Conservation (phyloP, 148 eudicot genomes). For the Rhododendron vialii region DNA sequence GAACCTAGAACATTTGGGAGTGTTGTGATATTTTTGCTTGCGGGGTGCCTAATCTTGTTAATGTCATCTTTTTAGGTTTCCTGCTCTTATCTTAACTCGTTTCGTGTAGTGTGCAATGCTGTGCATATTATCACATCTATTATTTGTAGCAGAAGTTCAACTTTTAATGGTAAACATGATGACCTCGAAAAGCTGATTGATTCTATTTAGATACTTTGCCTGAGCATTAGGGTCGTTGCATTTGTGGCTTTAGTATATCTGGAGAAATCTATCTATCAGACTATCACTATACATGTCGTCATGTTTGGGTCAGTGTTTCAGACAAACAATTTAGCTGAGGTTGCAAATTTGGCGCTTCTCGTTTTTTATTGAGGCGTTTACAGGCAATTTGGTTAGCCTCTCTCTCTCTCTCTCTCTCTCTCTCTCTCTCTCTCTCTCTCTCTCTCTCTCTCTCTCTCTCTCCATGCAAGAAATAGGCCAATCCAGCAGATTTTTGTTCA, state of each 20-base stretch:
- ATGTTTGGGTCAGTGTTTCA: neutral
- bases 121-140: neutral
- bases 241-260: neutral
- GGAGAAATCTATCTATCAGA: neutral
- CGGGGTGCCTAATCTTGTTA: conserved; percentile 9
- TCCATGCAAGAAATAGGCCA: too few species aligned
- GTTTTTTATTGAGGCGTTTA: neutral
- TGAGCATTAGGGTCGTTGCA: neutral
- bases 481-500: too few species aligned
- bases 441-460: neutral
- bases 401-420: neutral
- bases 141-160: neutral
- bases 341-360: neutral
- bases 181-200: neutral
- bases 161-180: neutral
- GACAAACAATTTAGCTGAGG: neutral
- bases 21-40: conserved; percentile 7
- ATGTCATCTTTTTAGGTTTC: neutral
- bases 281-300: neutral
- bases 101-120: neutral
- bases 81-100: neutral
- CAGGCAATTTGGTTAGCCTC: neutral
- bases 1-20: conserved; percentile 18
- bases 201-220: neutral
- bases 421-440: neutral